Percentiles rank a stretch among this genome's conserved stretches.
These are phyloP conservation scores for Pseudogymnoascus sp. DNA, from an alignment of 2,329 filamentous ascomycete genomes.

Conservation along the genomic window DNA sequence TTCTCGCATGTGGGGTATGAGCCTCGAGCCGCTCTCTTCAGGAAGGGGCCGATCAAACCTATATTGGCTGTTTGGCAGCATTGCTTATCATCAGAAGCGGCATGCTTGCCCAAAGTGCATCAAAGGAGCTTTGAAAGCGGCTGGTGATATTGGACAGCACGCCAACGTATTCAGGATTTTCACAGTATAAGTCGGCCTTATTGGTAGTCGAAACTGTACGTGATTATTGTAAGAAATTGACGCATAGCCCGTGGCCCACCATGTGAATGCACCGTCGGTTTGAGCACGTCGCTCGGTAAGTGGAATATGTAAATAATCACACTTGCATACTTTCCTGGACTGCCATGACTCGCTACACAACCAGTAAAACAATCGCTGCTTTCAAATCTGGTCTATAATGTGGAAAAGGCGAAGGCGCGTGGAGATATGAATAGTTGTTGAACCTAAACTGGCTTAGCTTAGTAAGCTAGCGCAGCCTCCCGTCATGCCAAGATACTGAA, in stretches of 20 bases:
- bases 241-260: neutral
- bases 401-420: slow-evolving; percentile 26
- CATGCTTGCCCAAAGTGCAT: neutral
- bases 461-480: slow-evolving; percentile 9
- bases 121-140: neutral
- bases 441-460: slow-evolving; percentile 10
- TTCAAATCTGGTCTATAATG: slow-evolving; percentile 66
- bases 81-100: neutral
- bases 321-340: neutral
- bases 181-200: neutral
- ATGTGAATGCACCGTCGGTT: neutral
- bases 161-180: neutral
- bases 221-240: neutral
- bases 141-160: neutral
- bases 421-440: slow-evolving; percentile 22
- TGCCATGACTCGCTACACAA: neutral
- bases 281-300: neutral
- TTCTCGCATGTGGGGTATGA: neutral
- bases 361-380: slow-evolving; percentile 59
- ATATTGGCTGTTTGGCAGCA: neutral
- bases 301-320: neutral
- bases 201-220: neutral
- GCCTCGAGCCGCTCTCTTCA: neutral
- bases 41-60: neutral
- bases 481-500: neutral